A percentile compares a stretch with the other conserved stretches of the same genome.
phyloP scores from a whole-genome alignment of 352 stramenopile species.

The Pythium myriotylum region DNA sequence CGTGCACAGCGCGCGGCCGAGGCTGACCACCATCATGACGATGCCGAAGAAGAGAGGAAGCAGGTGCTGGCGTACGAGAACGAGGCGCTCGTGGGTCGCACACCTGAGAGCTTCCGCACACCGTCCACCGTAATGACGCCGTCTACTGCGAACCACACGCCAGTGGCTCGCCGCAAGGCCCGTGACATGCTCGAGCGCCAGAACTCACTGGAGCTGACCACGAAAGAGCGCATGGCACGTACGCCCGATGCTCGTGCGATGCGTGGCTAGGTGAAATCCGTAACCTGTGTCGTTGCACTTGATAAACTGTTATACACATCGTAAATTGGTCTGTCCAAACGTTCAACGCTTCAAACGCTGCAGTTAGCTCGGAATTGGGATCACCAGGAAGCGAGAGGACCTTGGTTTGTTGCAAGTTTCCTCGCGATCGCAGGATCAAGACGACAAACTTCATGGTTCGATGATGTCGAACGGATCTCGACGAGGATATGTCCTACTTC shows the following conservation, averaged over 20 bases:
- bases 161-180: slow-evolving; percentile 34
- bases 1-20: slow-evolving; percentile 40
- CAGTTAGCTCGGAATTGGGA: no score
- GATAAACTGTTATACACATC: no score
- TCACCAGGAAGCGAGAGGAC: no score
- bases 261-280: slow-evolving; percentile 5
- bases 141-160: slow-evolving; percentile 41
- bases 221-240: slow-evolving; percentile 20
- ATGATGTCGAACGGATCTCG: no score
- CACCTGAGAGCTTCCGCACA: slow-evolving; percentile 42
- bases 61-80: slow-evolving; percentile 51
- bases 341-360: no score
- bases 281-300: no score
- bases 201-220: slow-evolving; percentile 13
- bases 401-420: no score
- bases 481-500: no score
- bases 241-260: slow-evolving; percentile 27
- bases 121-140: slow-evolving; percentile 35
- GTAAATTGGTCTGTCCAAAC: no score
- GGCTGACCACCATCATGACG: slow-evolving; percentile 29
- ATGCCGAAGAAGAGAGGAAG: slow-evolving; percentile 36
- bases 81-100: slow-evolving; percentile 40
- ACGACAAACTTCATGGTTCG: no score
- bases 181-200: slow-evolving; percentile 24
- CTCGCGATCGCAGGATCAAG: no score